Percentiles rank a stretch among this genome's conserved stretches.
These are phyloP conservation scores for Colletotrichum salicis DNA, from an alignment of 2,329 filamentous ascomycete species.

Conservation along the genomic window DNA sequence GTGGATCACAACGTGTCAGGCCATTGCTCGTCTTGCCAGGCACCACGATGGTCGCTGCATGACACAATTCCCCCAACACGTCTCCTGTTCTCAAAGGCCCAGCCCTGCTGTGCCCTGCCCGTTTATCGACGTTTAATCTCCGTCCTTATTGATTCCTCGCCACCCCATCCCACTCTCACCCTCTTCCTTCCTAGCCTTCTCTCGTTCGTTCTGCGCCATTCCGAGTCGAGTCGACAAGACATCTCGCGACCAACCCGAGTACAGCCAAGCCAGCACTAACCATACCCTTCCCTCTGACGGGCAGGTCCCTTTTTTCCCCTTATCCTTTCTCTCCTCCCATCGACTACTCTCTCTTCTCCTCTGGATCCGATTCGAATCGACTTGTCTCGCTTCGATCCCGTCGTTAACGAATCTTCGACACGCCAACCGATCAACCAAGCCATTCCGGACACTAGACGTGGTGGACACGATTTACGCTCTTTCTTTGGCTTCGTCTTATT, in stretches of 20 bases:
- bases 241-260: slow-evolving; percentile 34
- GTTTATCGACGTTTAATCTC: slow-evolving; percentile 36
- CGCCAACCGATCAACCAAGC: slow-evolving; percentile 29
- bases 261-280: slow-evolving; percentile 26
- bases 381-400: slow-evolving; percentile 13
- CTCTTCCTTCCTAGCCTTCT: slow-evolving; percentile 26
- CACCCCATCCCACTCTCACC: slow-evolving; percentile 29
- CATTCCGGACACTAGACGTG: slow-evolving; percentile 11
- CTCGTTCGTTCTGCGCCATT: slow-evolving; percentile 34
- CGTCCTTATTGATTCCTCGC: slow-evolving; percentile 35
- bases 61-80: slow-evolving; percentile 32
- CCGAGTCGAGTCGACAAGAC: slow-evolving; percentile 34
- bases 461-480: slow-evolving; percentile 24
- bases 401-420: slow-evolving; percentile 25
- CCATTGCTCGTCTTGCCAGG: slow-evolving; percentile 26
- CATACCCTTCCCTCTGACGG: slow-evolving; percentile 43
- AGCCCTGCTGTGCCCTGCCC: slow-evolving; percentile 32
- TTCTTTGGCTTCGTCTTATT: slow-evolving; percentile 29
- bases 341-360: background rate
- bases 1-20: slow-evolving; percentile 33
- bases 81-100: slow-evolving; percentile 32
- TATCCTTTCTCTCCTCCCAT: slow-evolving; percentile 26
- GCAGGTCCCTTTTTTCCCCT: slow-evolving; percentile 45
- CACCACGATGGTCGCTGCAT: slow-evolving; percentile 35
- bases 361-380: slow-evolving; percentile 37